These are phyloP conservation scores for Ambispora gerdemannii DNA, from an alignment of 192 early-diverging fungal species.

Conservation along the genomic window DNA sequence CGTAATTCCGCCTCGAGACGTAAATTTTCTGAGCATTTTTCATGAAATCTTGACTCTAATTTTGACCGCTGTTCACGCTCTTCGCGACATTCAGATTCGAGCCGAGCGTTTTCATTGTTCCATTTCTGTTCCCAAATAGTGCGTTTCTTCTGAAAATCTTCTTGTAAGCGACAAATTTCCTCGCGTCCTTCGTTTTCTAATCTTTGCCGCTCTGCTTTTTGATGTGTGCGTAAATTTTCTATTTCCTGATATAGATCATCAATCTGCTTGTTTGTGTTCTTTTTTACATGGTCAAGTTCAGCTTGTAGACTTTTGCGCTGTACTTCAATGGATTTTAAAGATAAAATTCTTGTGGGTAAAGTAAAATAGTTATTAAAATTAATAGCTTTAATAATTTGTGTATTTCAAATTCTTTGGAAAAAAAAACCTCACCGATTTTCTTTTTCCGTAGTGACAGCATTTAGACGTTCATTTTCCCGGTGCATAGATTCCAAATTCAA, in stretches of 20 bases:
- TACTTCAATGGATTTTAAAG: not conserved
- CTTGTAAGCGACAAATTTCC: not conserved
- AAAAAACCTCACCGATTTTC: slow-evolving; percentile 12
- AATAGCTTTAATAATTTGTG: too few relatives aligned
- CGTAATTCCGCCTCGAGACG: slow-evolving; percentile 7
- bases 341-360: not conserved
- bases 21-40: slow-evolving; percentile 11
- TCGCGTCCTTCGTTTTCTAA: not conserved
- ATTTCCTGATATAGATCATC: slow-evolving; percentile 4
- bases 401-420: not conserved
- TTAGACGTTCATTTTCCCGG: not conserved
- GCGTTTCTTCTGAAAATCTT: slow-evolving; percentile 12
- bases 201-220: not conserved
- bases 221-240: not conserved
- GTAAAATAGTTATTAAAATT: too few relatives aligned
- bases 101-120: not conserved
- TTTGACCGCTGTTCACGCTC: slow-evolving; percentile 4
- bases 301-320: not conserved
- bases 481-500: not conserved
- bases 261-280: not conserved
- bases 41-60: slow-evolving; percentile 5
- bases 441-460: not conserved
- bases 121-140: not conserved
- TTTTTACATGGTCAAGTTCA: not conserved
- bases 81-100: slow-evolving; percentile 14